Evolutionary conservation across 2,329 filamentous ascomycete genomes (phyloP).

Genomic region (Colletotrichum spaethianum): DNA sequence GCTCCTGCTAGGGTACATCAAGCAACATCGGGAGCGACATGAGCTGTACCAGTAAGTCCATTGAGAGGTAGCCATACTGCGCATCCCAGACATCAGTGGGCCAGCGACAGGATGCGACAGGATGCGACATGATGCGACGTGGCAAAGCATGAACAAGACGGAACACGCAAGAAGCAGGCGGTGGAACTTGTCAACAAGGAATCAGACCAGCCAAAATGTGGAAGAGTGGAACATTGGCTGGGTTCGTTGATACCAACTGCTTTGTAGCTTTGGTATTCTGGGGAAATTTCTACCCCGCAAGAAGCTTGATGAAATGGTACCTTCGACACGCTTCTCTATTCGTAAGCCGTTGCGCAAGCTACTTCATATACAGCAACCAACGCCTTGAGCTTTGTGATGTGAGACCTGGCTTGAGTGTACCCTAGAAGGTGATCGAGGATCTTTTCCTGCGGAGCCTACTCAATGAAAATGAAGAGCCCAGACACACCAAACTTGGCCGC

Average conservation of each 20-base stretch:
- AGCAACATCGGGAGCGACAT: not conserved
- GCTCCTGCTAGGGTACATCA: not conserved
- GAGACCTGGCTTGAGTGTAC: not conserved
- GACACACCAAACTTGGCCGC: not conserved
- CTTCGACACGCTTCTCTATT: not conserved
- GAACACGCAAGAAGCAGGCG: not conserved
- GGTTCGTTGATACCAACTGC: not conserved
- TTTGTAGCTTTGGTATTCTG: not conserved
- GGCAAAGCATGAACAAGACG: not conserved
- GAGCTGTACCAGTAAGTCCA: not conserved
- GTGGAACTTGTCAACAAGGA: not conserved
- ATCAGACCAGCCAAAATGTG: not conserved
- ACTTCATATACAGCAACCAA: not conserved
- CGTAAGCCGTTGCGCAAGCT: not conserved
- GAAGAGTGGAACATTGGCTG: not conserved
- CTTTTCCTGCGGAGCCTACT: too few relatives aligned
- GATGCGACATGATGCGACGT: not conserved
- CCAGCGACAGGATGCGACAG: not conserved
- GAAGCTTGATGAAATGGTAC: not conserved
- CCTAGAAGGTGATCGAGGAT: not conserved
- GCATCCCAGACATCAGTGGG: not conserved
- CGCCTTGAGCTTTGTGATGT: too few relatives aligned
- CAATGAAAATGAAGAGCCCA: too few relatives aligned
- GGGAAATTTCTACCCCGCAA: constrained; percentile 13
- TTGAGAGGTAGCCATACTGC: not conserved